Evolutionary conservation across 768 basidiomycete genomes (phyloP).

Genomic region (Leccinum rimulosum): DNA sequence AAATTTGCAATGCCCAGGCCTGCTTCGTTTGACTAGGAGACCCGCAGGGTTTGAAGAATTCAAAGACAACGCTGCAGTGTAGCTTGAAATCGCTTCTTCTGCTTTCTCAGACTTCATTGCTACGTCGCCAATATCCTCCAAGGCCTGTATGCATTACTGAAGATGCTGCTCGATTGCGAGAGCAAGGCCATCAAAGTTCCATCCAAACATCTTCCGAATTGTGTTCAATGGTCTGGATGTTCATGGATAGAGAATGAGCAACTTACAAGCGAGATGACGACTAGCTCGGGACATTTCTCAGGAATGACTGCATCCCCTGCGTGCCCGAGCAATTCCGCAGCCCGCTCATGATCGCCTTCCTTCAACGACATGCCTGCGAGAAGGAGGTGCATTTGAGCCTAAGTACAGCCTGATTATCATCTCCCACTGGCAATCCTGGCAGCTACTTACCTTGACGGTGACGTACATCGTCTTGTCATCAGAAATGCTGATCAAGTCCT

Average conservation of each 20-base stretch:
- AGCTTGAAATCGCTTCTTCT: background rate
- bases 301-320: too few species aligned
- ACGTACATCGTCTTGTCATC: background rate
- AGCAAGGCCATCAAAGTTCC: conserved; percentile 9
- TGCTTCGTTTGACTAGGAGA: conserved; percentile 12
- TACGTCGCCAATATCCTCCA: background rate
- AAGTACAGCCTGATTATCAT: background rate
- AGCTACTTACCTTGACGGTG: conserved; percentile 1
- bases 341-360: background rate
- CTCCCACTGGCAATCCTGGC: too few species aligned
- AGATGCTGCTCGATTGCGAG: background rate
- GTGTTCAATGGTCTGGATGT: background rate
- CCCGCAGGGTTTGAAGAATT: background rate
- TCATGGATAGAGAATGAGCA: accelerated
- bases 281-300: too few species aligned
- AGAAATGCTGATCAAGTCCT: background rate
- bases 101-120: background rate
- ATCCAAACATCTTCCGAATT: conserved; percentile 7
- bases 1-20: background rate
- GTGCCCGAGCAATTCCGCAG: background rate
- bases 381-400: conserved; percentile 11
- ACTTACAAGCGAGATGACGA: background rate
- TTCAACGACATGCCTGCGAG: background rate
- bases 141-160: background rate
- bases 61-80: background rate